Base-by-base conservation (phyloP, 352 stramenopile genomes). In the Pythium brachiatum region DNA sequence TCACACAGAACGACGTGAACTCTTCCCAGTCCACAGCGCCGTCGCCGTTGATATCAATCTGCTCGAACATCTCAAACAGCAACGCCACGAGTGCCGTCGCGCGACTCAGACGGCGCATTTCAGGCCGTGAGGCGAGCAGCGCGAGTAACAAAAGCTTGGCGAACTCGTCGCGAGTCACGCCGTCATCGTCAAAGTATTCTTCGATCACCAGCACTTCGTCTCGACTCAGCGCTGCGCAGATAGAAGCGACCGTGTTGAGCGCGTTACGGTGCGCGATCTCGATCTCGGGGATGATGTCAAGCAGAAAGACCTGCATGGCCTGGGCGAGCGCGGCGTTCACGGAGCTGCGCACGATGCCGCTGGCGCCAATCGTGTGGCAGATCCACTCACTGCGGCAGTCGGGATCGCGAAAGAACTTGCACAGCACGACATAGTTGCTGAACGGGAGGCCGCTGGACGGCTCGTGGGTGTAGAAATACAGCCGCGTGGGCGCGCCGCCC, bases 11-110 rank as follows among this genome's bases (percentile, higher is more conserved):
- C 0, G 81, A 87, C 38, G 84, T 91, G 60, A 95, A 93, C 63
- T 95, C 86, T 51, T 95, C 84, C 86, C 86, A 95, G 38, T 92
- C 81, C 20, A 95, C 81, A 4, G 73, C 25, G 0, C 67, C 71
- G 59, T 95, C 84, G 0, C 86, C 86, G 34, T 94, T 94, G 63
- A 95, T 90, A 36, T 95, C 86, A 48, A 91, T 91, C 48, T 91
- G 79, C 20, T 91, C 81, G 60, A 91, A 91, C 81, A 91, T 83
- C 57, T 89, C 78, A 25, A 76, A 89, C 12, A 91, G 68, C 5
- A 85, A 51, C 6, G 70, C 64, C 0, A 88, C 72, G 1, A 91
- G 69, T 16, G 64, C 61, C 0, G 68, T 69, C 3, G 74, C 74
- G 1, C 75, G 70, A 20, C 38, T 60, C 3, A 72, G 39, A 1